Percentiles rank a stretch among this genome's conserved stretches.
Conservation (phyloP, 495 filamentous ascomycete species). For the Penicillium ucsense region DNA sequence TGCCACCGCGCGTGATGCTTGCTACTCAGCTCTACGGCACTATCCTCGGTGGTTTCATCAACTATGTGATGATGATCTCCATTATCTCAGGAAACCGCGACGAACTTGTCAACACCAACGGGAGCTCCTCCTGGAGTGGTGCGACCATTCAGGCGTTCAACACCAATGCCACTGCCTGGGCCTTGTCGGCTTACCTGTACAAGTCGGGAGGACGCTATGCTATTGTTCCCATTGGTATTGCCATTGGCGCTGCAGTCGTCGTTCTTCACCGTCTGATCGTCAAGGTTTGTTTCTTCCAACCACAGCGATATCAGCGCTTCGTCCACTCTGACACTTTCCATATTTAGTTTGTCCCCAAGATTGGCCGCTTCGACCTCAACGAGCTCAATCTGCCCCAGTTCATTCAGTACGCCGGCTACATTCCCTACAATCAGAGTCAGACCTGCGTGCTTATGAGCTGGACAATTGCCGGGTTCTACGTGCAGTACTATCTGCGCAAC, state of each 20-base stretch:
- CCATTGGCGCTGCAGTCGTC: constrained; percentile 30
- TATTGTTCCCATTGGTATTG: constrained; percentile 39
- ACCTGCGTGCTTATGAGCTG: constrained; percentile 27
- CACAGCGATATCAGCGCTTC: neutral
- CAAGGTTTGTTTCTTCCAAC: constrained; percentile 13
- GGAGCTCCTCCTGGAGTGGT: constrained; percentile 39
- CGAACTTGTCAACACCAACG: constrained; percentile 28
- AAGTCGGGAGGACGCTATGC: constrained; percentile 17
- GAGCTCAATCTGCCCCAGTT: constrained; percentile 35
- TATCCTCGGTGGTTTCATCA: constrained; percentile 36
- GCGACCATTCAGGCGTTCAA: constrained; percentile 32
- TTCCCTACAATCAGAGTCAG: constrained; percentile 36
- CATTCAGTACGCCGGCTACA: constrained; percentile 33
- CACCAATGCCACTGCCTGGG: constrained; percentile 35
- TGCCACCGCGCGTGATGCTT: constrained; percentile 37
- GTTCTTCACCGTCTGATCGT: constrained; percentile 31
- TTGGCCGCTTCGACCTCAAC: constrained; percentile 14
- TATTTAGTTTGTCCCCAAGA: constrained; percentile 23
- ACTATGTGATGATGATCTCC: constrained; percentile 40
- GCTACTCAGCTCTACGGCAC: constrained; percentile 34
- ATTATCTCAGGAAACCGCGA: constrained; percentile 28
- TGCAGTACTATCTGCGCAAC: constrained; percentile 45
- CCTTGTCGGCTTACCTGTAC: constrained; percentile 34
- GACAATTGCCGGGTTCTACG: constrained; percentile 34
- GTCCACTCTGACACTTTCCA: neutral